Percentiles rank a stretch among this genome's conserved stretches.
These are phyloP conservation scores for Melampsora occidentalis DNA, from an alignment of 1,284 basidiomycete species.

Conservation along the genomic window DNA sequence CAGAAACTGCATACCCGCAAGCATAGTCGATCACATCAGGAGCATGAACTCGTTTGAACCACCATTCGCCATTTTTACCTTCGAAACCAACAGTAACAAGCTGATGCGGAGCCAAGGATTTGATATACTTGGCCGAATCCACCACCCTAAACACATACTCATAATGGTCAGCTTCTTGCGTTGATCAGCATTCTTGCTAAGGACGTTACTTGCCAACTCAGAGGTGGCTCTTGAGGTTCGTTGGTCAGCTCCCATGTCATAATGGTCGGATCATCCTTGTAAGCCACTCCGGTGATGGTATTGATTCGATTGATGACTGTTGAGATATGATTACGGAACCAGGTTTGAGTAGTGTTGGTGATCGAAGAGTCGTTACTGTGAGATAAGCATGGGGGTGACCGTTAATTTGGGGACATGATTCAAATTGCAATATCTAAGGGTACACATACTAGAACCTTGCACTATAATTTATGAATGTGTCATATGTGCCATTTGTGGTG, in stretches of 20 bases:
- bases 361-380: conserved; percentile 41
- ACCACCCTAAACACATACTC: conserved; percentile 45
- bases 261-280: conserved; percentile 49
- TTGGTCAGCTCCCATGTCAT: conserved; percentile 50
- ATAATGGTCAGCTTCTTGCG: conserved; percentile 35
- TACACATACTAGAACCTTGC: conserved; percentile 46
- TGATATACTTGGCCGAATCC: conserved; percentile 47
- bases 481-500: conserved; percentile 45
- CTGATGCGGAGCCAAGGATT: conserved; percentile 46
- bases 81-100: conserved; percentile 49
- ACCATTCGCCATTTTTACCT: conserved; percentile 49
- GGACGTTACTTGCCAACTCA: conserved; percentile 22
- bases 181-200: background rate
- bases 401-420: too few relatives aligned
- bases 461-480: conserved; percentile 40
- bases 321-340: conserved; percentile 45
- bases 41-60: conserved; percentile 46
- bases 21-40: conserved; percentile 46
- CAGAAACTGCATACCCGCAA: conserved; percentile 37
- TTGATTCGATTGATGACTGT: conserved; percentile 47
- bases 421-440: background rate
- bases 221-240: conserved; percentile 47
- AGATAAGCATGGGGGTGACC: too few relatives aligned
- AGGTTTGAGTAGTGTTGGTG: conserved; percentile 24
- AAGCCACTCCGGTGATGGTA: conserved; percentile 47